Base-by-base conservation (phyloP, 169 alveolate genomes). In the Plasmodium chabaudi region DNA sequence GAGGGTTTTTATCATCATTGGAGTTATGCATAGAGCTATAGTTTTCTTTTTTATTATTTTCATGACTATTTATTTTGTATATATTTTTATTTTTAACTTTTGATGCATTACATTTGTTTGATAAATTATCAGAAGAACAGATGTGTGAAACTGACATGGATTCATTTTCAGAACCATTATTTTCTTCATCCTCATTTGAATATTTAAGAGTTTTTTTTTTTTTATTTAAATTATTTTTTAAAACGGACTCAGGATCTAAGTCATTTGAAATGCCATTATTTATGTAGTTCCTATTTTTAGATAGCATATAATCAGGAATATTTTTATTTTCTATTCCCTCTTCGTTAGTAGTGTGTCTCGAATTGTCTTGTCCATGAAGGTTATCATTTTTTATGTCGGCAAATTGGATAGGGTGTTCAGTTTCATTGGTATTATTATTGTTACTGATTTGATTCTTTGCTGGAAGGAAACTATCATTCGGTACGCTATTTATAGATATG, bases 141-240 rank as follows among this genome's bases (percentile, higher is more conserved):
- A 77, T 13, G 12, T 67, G 88, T 2, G 88, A 77, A 42, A 49
- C 44, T 1, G 56, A 74, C 23, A 39, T 65, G 19, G 60, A 72
- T 44, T 60, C 56, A 74, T 42, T 74, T 53, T 64, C 88, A 1
- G 17, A 5, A 46, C 49, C 42, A 10, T 82, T 51, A 68, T 15
- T 51, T 51, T 34, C 27, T 27, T 82, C 56, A 53, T 60, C 9
- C 19, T 67, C 90, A 82, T 67, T 74, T 34, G 57, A n/a, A 61
- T 25, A 65, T 56, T 82, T 65, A 47, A 82, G 39, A 55, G 67
- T 82, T 67, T 82, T 82, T 67, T 82, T 79, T 55, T 79, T 79
- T 79, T 67, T 79, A 53, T 79, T 79, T 67, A 79, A 79, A 79
- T 60, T 34, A 3, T 34, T 34, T 34, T 34, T 34, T 34, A 34